A percentile compares a stretch with the other conserved stretches of the same genome.
Evolutionary conservation across 257 asterid genomes (phyloP).

Genomic region (Solanum virginianum): DNA sequence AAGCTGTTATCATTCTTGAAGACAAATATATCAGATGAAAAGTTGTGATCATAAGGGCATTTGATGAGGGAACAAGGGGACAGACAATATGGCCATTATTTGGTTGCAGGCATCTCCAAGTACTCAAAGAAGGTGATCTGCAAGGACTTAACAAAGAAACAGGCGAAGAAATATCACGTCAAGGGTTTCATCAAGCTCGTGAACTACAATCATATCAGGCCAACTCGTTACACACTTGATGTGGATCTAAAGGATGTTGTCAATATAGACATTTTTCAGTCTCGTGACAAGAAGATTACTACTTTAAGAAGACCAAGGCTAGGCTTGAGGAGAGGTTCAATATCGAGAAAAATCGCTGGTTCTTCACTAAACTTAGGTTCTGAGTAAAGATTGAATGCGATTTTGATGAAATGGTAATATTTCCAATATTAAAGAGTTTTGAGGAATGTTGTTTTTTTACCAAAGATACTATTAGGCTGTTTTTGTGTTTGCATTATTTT

Average conservation of each 20-base stretch:
- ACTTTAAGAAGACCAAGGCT: constrained; percentile 9
- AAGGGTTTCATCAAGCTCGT: constrained; percentile 15
- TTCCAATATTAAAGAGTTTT: neutral
- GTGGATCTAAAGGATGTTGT: constrained; percentile 10
- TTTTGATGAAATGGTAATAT: neutral
- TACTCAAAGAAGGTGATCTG: constrained; percentile 13
- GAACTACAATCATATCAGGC: constrained; percentile 12
- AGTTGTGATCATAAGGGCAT: neutral
- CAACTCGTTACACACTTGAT: constrained; percentile 15
- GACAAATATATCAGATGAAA: constrained; percentile 5
- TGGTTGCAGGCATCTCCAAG: constrained; percentile 13
- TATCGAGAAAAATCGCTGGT: constrained; percentile 12
- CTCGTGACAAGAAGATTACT: constrained; percentile 9
- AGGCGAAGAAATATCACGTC: constrained; percentile 13
- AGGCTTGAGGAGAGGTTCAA: constrained; percentile 12
- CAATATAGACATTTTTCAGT: neutral
- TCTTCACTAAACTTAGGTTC: constrained; percentile 16
- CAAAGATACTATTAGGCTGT: neutral
- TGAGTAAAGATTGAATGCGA: neutral
- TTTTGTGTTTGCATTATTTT: neutral
- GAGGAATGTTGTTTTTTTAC: neutral
- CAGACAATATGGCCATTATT: constrained; percentile 12
- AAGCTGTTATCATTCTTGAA: constrained; percentile 15
- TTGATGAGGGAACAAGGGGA: constrained; percentile 9
- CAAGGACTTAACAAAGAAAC: constrained; percentile 12